phyloP scores from a whole-genome alignment of 257 asterid species.

The Catharanthus roseus region DNA sequence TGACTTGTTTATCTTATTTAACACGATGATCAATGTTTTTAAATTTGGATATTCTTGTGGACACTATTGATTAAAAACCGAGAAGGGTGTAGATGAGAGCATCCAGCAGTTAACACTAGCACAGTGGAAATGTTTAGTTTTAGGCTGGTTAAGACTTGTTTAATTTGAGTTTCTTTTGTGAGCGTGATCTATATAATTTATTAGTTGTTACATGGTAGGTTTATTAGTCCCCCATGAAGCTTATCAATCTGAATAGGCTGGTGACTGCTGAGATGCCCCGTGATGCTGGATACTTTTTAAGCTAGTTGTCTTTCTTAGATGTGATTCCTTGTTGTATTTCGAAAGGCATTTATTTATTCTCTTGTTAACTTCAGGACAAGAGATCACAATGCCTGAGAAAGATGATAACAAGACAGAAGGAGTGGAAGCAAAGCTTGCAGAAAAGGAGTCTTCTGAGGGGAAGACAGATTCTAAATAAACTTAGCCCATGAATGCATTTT shows the following conservation, averaged over 20 bases:
- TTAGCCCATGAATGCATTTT: constrained; percentile 32
- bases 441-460: constrained; percentile 32
- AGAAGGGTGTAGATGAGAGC: background rate
- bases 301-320: background rate
- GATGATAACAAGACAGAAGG: constrained; percentile 24
- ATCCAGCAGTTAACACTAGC: too few relatives aligned
- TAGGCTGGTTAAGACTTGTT: background rate
- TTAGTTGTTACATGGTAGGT: background rate
- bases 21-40: background rate
- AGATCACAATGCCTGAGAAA: constrained; percentile 38
- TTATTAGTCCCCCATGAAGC: background rate
- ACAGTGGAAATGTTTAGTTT: background rate
- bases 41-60: background rate
- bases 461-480: constrained; percentile 28
- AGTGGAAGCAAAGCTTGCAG: constrained; percentile 17
- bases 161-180: background rate
- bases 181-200: background rate
- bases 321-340: background rate
- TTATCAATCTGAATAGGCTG: background rate
- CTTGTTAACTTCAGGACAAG: constrained; percentile 25
- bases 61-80: background rate
- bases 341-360: background rate
- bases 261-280: background rate
- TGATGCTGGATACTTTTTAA: background rate
- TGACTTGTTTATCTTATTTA: background rate